Base-by-base conservation (phyloP, 169 alveolate species). In the Perkinsus marinus region DNA sequence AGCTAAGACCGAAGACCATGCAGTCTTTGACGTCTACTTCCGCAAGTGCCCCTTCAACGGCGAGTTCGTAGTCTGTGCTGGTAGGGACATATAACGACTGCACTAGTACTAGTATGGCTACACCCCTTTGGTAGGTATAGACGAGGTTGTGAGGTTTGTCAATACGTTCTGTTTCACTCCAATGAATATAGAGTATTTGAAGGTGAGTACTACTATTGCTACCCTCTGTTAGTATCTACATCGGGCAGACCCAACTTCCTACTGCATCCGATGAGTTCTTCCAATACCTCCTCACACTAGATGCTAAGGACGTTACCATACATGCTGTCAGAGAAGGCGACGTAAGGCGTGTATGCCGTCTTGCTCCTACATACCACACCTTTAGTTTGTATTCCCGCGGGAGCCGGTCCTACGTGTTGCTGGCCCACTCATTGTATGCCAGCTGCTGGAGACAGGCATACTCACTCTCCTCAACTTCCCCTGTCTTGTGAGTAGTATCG, bases 1-100 rank as follows among this genome's bases (percentile, higher is more conserved):
- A 0, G 90, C 46, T 36, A 95, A 95, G 92, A 97, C 97, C 39
- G 92, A 95, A 37, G 95, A 96, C 41, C 93, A 90, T 39, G 94
- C 98, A 3, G 95, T 94, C 34, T 97, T 97, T 92, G 99, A 97
- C 69, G 94, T 94, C 19, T 96, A 94, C 93, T 96, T 96, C 93
- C 93, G 98, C 79, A 97, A 96, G 92, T 94, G 97, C 92, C 99
- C 99, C 5, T 97, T 97, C 93, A 94, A 96, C 19, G 98, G 98
- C 30, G 92, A 96, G 90, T 96, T 95, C 90, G 93, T 96, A 10
- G 94, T 97, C 16, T 93, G 95, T 90, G 97, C 95, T 6, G 97
- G 98, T 26, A 19, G 26, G 16, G 69, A 13, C 26, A 0, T 10
- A n/a, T n/a, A n/a, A n/a, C n/a, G n/a, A n/a, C n/a, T n/a, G n/a